Percentiles rank a stretch among this genome's conserved stretches.
These are phyloP conservation scores for Clitoria ternatea DNA, from an alignment of 306 rosid species.

Conservation along the genomic window DNA sequence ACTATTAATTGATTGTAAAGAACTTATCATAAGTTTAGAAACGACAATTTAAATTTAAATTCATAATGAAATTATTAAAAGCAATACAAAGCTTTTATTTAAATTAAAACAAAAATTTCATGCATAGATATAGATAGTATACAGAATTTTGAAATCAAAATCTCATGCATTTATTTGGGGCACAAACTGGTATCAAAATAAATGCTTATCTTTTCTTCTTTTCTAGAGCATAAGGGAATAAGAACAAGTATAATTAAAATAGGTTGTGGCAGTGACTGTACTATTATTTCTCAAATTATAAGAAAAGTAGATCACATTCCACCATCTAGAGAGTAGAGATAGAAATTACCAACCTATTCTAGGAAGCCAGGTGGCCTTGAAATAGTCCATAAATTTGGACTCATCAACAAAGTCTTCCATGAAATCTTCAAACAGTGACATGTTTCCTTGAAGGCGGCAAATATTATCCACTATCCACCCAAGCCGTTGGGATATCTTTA, in stretches of 20 bases:
- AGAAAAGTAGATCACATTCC: neutral
- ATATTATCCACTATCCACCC: constrained; percentile 56
- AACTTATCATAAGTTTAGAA: neutral
- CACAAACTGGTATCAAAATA: neutral
- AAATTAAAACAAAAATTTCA: neutral
- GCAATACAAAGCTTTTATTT: neutral
- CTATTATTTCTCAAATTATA: neutral
- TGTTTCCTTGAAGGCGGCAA: constrained; percentile 47
- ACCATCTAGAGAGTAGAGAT: constrained; percentile 23
- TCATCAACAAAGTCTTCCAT: constrained; percentile 69
- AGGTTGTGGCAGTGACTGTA: neutral
- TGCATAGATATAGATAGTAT: too few relatives aligned
- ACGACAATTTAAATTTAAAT: neutral
- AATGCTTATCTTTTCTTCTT: neutral
- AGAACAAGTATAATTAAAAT: constrained; percentile 4
- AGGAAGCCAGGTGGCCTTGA: constrained; percentile 84
- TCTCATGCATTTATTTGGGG: neutral
- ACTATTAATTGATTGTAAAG: too few relatives aligned
- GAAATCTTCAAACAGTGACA: constrained; percentile 62
- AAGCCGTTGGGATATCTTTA: constrained; percentile 58
- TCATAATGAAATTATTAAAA: neutral
- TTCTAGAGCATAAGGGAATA: neutral
- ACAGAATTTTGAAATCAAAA: neutral
- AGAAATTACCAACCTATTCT: constrained; percentile 60
- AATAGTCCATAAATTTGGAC: constrained; percentile 72